Percentiles rank a stretch among this genome's conserved stretches.
phyloP scores from a whole-genome alignment of 2,329 filamentous ascomycete species.

The Aspergillus arachidicola region DNA sequence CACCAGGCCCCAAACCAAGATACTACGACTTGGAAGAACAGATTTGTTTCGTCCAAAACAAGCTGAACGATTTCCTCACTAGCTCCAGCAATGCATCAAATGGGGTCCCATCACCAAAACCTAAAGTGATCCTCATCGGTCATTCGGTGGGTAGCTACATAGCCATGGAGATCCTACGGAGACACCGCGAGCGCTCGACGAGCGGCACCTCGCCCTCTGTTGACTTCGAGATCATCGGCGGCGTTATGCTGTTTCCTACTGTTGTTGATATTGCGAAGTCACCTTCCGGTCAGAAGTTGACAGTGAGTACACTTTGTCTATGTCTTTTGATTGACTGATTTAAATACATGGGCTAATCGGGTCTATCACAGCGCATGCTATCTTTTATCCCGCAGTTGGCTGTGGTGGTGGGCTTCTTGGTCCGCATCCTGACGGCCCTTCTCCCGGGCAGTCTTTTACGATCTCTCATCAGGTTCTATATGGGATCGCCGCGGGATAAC shows the following conservation, averaged over 20 bases:
- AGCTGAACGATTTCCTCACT: conserved; percentile 44
- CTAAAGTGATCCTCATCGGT: conserved; percentile 65
- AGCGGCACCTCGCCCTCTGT: not conserved
- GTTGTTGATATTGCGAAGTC: conserved; percentile 70
- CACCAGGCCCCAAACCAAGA: conserved; percentile 1
- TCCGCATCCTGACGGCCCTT: conserved; percentile 45
- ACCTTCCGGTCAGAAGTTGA: conserved; percentile 59
- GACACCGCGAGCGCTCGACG: conserved; percentile 48
- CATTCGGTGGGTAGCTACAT: conserved; percentile 78
- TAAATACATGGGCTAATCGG: not conserved
- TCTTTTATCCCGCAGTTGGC: conserved; percentile 43
- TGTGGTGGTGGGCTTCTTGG: conserved; percentile 40
- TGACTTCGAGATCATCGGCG: conserved; percentile 48
- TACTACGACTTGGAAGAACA: conserved; percentile 51
- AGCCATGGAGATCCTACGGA: conserved; percentile 66
- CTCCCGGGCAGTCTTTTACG: conserved; percentile 46
- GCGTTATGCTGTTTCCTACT: conserved; percentile 72
- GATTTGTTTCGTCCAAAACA: conserved; percentile 50
- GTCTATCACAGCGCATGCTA: conserved; percentile 28
- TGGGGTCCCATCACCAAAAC: not conserved
- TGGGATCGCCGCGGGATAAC: conserved; percentile 41
- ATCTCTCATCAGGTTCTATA: conserved; percentile 45
- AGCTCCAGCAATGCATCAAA: not conserved
- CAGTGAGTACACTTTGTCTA: conserved; percentile 27
- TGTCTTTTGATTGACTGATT: not conserved